Evolutionary conservation across 2,329 filamentous ascomycete species (phyloP).

Genomic region (Apiospora malaysiana): DNA sequence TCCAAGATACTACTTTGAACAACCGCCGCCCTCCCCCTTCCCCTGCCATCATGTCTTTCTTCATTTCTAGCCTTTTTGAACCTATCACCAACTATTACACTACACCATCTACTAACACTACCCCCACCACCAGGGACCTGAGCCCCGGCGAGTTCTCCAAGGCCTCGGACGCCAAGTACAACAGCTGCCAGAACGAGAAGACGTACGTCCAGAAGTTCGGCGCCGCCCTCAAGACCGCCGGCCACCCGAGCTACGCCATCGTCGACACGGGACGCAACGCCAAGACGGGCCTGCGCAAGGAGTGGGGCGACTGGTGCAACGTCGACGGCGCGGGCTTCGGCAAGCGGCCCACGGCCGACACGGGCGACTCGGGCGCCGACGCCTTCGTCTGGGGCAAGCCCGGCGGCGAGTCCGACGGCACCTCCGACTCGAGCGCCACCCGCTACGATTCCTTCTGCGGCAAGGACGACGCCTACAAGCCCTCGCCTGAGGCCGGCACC

Average conservation of each 20-base stretch:
- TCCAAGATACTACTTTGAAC: not conserved
- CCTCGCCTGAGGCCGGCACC: conserved; percentile 69
- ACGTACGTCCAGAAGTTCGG: conserved; percentile 70
- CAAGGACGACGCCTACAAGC: conserved; percentile 57
- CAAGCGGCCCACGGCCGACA: conserved; percentile 57
- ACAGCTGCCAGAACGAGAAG: conserved; percentile 55
- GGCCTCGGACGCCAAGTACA: conserved; percentile 44
- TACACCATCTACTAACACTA: conserved; percentile 22
- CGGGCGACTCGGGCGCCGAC: conserved; percentile 57
- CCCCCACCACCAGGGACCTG: conserved; percentile 33
- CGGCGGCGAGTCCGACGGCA: conserved; percentile 50
- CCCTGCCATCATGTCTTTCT: conserved; percentile 24
- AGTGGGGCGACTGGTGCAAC: conserved; percentile 66
- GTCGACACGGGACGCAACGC: conserved; percentile 30
- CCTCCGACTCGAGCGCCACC: conserved; percentile 42
- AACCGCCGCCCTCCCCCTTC: conserved; percentile 46
- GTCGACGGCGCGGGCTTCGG: conserved; percentile 60
- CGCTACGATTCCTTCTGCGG: conserved; percentile 59
- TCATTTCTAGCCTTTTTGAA: not conserved
- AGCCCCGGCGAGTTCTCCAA: conserved; percentile 40
- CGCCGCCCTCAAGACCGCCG: conserved; percentile 57
- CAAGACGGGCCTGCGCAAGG: conserved; percentile 50
- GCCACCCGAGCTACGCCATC: conserved; percentile 43
- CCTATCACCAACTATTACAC: not conserved
- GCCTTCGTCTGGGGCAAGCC: conserved; percentile 67